phyloP scores from a whole-genome alignment of 306 rosid genomes.

The Cucurbita moschata region DNA sequence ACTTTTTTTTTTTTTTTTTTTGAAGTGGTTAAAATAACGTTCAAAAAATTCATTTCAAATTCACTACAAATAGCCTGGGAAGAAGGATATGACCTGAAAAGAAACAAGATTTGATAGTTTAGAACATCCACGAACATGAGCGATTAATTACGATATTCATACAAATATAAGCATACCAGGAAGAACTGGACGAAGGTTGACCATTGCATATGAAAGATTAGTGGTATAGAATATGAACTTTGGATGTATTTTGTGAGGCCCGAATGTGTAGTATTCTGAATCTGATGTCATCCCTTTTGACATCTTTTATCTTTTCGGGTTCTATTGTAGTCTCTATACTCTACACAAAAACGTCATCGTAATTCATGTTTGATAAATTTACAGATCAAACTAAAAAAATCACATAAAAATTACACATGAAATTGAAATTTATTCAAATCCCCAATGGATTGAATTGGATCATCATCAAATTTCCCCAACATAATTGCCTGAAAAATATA shows the following conservation, averaged over 20 bases:
- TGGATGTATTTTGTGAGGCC: conserved; percentile 48
- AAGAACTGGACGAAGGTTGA: conserved; percentile 72
- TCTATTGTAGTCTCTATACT: neutral
- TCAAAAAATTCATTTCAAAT: too few species aligned
- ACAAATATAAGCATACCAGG: conserved; percentile 37
- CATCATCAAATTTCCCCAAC: neutral
- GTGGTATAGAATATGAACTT: conserved; percentile 56
- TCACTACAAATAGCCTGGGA: neutral
- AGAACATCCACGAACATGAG: neutral
- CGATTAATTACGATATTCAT: neutral
- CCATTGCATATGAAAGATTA: conserved; percentile 54
- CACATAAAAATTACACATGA: neutral
- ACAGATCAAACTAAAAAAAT: too few species aligned
- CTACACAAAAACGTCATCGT: neutral
- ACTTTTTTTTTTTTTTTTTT: too few species aligned
- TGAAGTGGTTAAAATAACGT: too few species aligned
- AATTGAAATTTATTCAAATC: neutral
- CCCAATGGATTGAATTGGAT: neutral
- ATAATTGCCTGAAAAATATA: neutral
- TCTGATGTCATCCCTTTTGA: conserved; percentile 38
- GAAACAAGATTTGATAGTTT: neutral
- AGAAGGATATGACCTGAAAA: neutral
- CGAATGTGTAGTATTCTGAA: conserved; percentile 29
- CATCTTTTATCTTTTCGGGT: neutral
- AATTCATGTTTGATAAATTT: neutral